Base-by-base conservation (phyloP, 768 basidiomycete genomes). In the Serendipita sp. region DNA sequence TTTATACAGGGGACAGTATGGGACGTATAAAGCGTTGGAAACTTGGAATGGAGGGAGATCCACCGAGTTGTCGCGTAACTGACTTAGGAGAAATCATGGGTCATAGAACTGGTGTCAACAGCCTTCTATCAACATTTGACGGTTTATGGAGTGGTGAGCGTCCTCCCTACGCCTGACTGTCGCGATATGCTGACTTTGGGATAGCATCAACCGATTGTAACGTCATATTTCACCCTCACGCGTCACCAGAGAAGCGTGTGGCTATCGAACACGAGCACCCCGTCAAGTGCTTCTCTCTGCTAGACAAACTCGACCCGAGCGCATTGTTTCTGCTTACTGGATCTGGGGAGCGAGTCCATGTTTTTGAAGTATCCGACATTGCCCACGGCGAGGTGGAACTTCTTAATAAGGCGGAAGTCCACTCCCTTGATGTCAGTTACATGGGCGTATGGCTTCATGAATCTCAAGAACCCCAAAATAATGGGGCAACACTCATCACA, bases 1-100 rank as follows among this genome's bases (percentile, higher is more conserved):
- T 98, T 3, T 89, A 85, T 70, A 90, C 91, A 0, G 90, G 82
- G 4, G 95, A 98, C 72, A 94, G 90, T 2, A 88, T 98, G 85
- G 96, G 95, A 1, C 71, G 87, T 7, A 83, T 97, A 70, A 88
- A 85, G 64, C 73, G 83, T 30, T 99, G 94, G 94, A 74, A 79
- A 26, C 69, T 95, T 58, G 72, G 73, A 50, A 72, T 70, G 61
- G 79, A 80, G 66, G 77, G 77, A 1, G 74, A 69, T 1, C 68
- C 72, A 9, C 72, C 78, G 1, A 74, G 81, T 45, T 84, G 85
- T 83, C 72, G 72, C 48, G 73, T 75, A 66, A 76, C 77, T 31
- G 87, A 90, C 64, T 70, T 86, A 38, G 72, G 72, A 45, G 75
- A 85, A 61, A 28, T 9, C n/a, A 5, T 5, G 9, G n/a, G 45